A percentile compares a stretch with the other conserved stretches of the same genome.
phyloP scores from a whole-genome alignment of 768 basidiomycete genomes.

The Megacollybia marginata region DNA sequence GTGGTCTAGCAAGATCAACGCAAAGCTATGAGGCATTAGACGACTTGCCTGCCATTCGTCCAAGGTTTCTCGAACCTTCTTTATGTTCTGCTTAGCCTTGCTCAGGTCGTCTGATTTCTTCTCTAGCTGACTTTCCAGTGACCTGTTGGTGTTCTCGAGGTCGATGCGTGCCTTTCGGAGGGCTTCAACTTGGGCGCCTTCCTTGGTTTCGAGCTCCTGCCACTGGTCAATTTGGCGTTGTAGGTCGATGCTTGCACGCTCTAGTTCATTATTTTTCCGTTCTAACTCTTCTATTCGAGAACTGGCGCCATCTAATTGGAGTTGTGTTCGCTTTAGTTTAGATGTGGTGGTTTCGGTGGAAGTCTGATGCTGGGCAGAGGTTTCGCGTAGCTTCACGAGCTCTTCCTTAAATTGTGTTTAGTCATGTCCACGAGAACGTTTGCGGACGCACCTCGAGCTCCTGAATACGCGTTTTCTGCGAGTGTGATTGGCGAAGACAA shows the following conservation, averaged over 20 bases:
- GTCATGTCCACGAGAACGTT: background rate
- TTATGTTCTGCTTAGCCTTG: constrained; percentile 36
- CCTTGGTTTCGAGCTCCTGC: constrained; percentile 60
- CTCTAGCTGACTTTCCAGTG: constrained; percentile 31
- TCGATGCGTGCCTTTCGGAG: constrained; percentile 47
- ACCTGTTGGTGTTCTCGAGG: constrained; percentile 47
- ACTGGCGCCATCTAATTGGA: constrained; percentile 53
- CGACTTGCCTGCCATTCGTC: constrained; percentile 38
- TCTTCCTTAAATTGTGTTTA: constrained; percentile 21
- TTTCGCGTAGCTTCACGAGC: constrained; percentile 36
- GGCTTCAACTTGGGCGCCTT: constrained; percentile 48
- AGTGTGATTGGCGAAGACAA: background rate
- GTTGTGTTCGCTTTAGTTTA: constrained; percentile 47
- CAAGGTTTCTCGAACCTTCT: constrained; percentile 33
- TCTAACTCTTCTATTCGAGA: constrained; percentile 48
- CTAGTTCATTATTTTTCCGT: constrained; percentile 48
- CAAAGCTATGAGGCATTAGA: background rate
- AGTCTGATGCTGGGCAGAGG: constrained; percentile 41
- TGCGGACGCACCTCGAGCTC: constrained; percentile 33
- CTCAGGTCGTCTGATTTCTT: constrained; percentile 27
- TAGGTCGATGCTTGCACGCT: constrained; percentile 46
- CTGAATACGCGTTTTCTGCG: constrained; percentile 26
- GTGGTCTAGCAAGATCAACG: no score
- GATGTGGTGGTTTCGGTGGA: constrained; percentile 36
- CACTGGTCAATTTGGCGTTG: constrained; percentile 62